Percentiles rank a stretch among this genome's conserved stretches.
phyloP scores from a whole-genome alignment of 768 basidiomycete genomes.

The Lactarius sp. region DNA sequence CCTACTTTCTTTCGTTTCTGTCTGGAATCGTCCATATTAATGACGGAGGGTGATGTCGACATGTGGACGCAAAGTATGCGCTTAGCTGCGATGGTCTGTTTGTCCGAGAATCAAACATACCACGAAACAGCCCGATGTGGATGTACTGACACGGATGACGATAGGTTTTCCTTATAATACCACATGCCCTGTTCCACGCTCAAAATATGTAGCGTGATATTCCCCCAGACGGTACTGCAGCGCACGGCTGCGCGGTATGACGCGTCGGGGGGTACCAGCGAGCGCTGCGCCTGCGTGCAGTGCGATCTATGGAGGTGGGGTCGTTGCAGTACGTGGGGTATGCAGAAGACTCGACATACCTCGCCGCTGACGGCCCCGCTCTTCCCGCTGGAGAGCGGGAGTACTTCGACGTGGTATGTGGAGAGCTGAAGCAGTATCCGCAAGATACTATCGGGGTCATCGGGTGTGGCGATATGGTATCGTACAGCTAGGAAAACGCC shows the following conservation, averaged over 20 bases:
- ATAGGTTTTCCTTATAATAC: constrained; percentile 41
- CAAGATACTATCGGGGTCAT: constrained; percentile 59
- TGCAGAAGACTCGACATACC: constrained; percentile 36
- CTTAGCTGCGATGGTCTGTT: neutral
- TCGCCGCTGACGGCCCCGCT: constrained; percentile 78
- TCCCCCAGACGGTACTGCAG: constrained; percentile 72
- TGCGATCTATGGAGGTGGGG: constrained; percentile 43
- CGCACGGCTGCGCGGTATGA: constrained; percentile 50
- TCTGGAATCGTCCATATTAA: too few relatives aligned
- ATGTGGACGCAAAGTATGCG: neutral
- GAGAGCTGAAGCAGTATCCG: constrained; percentile 56
- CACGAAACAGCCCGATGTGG: neutral
- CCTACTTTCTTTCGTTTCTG: too few relatives aligned
- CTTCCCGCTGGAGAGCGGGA: constrained; percentile 64
- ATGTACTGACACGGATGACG: neutral
- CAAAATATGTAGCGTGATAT: constrained; percentile 59
- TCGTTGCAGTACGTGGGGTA: neutral
- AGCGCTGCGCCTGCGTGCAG: constrained; percentile 53
- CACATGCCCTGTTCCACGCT: constrained; percentile 62
- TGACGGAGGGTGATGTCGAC: too few relatives aligned
- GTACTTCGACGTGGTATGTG: constrained; percentile 67
- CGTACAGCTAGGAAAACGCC: constrained; percentile 55
- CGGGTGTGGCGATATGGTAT: constrained; percentile 50
- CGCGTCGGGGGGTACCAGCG: constrained; percentile 32
- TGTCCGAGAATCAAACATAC: too few relatives aligned